Percentiles rank a stretch among this genome's conserved stretches.
These are phyloP conservation scores for Naganishia friedmannii DNA, from an alignment of 768 basidiomycete genomes.

Conservation along the genomic window DNA sequence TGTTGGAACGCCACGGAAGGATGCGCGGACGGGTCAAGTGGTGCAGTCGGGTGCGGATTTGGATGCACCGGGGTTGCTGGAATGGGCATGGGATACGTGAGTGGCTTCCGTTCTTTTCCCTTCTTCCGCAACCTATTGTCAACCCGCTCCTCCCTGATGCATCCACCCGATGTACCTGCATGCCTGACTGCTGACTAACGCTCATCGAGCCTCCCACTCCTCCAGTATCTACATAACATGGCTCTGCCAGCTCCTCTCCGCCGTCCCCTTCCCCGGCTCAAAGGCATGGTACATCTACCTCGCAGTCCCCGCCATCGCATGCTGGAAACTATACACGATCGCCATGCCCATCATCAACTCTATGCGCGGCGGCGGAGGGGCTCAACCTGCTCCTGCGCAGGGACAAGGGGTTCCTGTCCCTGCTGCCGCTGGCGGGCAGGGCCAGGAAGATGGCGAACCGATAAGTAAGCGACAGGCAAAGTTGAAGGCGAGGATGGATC, in stretches of 20 bases:
- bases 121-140: too few relatives aligned
- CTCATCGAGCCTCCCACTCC: too few relatives aligned
- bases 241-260: conserved; percentile 42
- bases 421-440: background rate
- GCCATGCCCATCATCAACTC: conserved; percentile 44
- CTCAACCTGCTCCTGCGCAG: too few relatives aligned
- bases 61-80: conserved; percentile 43
- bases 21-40: conserved; percentile 30
- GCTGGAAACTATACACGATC: conserved; percentile 45
- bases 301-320: conserved; percentile 45
- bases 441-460: conserved; percentile 26
- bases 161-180: too few relatives aligned
- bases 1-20: conserved; percentile 41
- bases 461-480: conserved; percentile 46
- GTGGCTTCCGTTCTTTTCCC: conserved; percentile 23
- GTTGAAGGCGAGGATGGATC: conserved; percentile 46
- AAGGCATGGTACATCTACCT: conserved; percentile 49
- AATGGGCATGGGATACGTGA: conserved; percentile 50
- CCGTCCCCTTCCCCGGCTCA: conserved; percentile 43
- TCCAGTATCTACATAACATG: conserved; percentile 48
- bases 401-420: conserved; percentile 29
- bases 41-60: conserved; percentile 46
- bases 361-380: conserved; percentile 15
- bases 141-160: too few relatives aligned
- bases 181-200: too few relatives aligned